phyloP scores from a whole-genome alignment of 2,329 filamentous ascomycete genomes.

The Talaromyces sp. region DNA sequence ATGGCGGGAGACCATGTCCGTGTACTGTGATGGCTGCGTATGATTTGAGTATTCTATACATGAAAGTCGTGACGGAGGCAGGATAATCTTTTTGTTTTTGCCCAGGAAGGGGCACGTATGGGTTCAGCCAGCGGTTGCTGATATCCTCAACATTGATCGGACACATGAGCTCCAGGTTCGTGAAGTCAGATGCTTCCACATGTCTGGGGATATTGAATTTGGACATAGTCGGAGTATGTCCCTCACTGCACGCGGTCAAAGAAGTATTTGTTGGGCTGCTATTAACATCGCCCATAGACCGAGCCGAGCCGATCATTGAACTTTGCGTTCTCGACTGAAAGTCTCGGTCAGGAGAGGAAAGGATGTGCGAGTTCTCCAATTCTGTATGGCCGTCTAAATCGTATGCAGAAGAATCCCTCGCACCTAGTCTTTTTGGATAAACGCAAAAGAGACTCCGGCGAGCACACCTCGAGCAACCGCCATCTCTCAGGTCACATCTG shows the following conservation, averaged over 20 bases:
- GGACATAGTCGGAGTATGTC: background rate
- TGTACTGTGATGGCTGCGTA: slow-evolving; percentile 25
- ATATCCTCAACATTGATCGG: slow-evolving; percentile 25
- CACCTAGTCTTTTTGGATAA: slow-evolving; percentile 8
- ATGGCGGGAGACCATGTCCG: slow-evolving; percentile 22
- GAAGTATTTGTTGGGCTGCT: background rate
- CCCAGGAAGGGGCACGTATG: slow-evolving; percentile 23
- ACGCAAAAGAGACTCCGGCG: slow-evolving; percentile 14
- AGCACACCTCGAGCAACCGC: slow-evolving; percentile 15
- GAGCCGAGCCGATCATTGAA: background rate
- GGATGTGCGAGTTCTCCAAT: background rate
- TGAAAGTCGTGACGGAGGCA: slow-evolving; percentile 26
- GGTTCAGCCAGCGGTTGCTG: slow-evolving; percentile 28
- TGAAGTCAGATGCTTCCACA: slow-evolving; percentile 17
- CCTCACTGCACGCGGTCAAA: background rate
- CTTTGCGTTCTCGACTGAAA: background rate
- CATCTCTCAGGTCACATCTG: slow-evolving; percentile 15
- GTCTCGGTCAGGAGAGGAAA: background rate
- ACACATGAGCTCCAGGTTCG: slow-evolving; percentile 19
- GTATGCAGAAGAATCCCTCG: background rate
- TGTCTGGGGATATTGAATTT: background rate
- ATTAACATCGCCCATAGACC: background rate
- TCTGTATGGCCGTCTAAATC: background rate
- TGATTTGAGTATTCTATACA: slow-evolving; percentile 25
- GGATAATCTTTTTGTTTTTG: slow-evolving; percentile 22